Base-by-base conservation (phyloP, 2,329 filamentous ascomycete species). In the Fusarium abutilonis region DNA sequence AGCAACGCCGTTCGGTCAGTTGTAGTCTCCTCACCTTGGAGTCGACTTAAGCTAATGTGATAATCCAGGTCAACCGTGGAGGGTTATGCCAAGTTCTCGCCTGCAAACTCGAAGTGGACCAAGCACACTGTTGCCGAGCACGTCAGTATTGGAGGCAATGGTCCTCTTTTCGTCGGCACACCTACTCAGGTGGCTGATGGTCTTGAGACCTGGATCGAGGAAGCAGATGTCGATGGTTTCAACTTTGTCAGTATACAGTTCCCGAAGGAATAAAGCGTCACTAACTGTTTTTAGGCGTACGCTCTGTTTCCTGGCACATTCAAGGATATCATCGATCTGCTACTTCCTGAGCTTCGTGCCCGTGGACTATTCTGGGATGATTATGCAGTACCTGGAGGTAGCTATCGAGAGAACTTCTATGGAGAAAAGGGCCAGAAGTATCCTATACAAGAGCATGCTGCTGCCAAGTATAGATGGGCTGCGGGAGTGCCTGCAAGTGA, bases 181-280 rank as follows among this genome's bases (percentile, higher is more conserved):
- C 78, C 89, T 0, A 73, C 80, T 14, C 83, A 86, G 63, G 87
- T 91, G 2, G 89, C 87, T 0, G 88, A 92, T 70, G 81, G 83
- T 39, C 79, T 92, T 52, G 86, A 92, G 74, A 74, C 78, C 1
- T 92, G 89, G 89, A 78, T 91, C 0, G 69, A 78, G 6, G 88
- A 90, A 71, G 88, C 86, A 0, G 89, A 90, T 63, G 83, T 92
- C 1, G 89, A 92, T 69, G 89, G 89, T 0, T 92, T 92, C 75
- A 92, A 92, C 70, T 82, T 92, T 72, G 87, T 87, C 71, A 77
- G 83, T 74, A 36, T 5, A 23, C 10, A n/a, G 17, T 6, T 3
- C 10, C 6, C 6, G 11, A 6, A 17, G 2, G 0, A 1, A 1
- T 36, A 8, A 10, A 11, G 13, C 14, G 3, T 4, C 1, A 13